Conservation (phyloP, 2,329 filamentous ascomycete species). For the Sporothrix globosa region DNA sequence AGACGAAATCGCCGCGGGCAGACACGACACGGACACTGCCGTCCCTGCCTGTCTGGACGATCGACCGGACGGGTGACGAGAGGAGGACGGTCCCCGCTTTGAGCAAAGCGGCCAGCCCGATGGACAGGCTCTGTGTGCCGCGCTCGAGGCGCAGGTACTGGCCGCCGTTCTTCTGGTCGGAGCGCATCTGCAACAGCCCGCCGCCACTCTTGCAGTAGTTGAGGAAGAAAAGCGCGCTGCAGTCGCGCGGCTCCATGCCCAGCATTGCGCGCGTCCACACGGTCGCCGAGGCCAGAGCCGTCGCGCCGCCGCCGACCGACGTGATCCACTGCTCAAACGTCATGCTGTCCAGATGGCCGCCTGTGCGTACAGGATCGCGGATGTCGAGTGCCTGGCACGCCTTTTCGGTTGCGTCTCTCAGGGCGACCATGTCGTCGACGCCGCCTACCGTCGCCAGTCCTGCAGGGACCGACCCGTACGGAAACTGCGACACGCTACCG, state of each 20-base stretch:
- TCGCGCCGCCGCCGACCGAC: slow-evolving; percentile 19
- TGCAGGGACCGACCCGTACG: slow-evolving; percentile 25
- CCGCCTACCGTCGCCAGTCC: slow-evolving; percentile 8
- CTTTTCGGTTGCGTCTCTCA: slow-evolving; percentile 26
- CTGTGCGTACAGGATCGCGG: slow-evolving; percentile 27
- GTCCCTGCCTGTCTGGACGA: slow-evolving; percentile 3
- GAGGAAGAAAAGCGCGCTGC: slow-evolving; percentile 58
- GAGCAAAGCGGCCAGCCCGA: slow-evolving; percentile 23
- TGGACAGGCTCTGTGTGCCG: slow-evolving; percentile 48
- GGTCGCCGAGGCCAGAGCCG: slow-evolving; percentile 26
- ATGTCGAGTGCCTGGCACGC: slow-evolving; percentile 34
- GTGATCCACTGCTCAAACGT: slow-evolving; percentile 29
- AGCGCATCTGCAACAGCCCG: slow-evolving; percentile 57
- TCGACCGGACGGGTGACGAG: slow-evolving; percentile 25
- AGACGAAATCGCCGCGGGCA: slow-evolving; percentile 26
- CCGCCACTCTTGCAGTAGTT: slow-evolving; percentile 58
- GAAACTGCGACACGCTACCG: slow-evolving; percentile 29
- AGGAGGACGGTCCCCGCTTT: slow-evolving; percentile 20
- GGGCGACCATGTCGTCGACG: slow-evolving; percentile 4
- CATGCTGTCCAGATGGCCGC: slow-evolving; percentile 27
- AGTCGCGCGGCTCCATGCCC: slow-evolving; percentile 53
- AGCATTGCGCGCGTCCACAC: slow-evolving; percentile 41
- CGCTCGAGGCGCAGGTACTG: slow-evolving; percentile 55
- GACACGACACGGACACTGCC: slow-evolving; percentile 18
- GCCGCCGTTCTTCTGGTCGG: slow-evolving; percentile 56